A percentile compares a stretch with the other conserved stretches of the same genome.
Conservation (phyloP, 2,329 filamentous ascomycete genomes). For the Colletotrichum camelliae region DNA sequence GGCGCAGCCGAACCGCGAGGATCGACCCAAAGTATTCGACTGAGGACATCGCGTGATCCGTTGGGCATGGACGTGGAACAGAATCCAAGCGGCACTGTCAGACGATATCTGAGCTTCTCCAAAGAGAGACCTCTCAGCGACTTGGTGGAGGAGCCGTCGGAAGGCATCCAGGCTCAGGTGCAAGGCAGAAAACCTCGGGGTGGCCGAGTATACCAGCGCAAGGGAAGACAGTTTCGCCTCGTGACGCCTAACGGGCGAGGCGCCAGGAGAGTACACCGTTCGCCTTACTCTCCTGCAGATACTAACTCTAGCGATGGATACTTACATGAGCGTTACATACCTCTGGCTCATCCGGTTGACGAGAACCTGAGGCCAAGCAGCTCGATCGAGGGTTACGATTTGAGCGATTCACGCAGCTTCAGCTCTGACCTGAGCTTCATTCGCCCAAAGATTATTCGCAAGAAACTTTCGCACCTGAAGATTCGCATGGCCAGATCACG, state of each 20-base stretch:
- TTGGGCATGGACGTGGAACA: background rate
- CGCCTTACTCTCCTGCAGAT: background rate
- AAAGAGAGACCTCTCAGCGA: background rate
- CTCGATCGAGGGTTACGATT: slow-evolving; percentile 4
- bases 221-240: background rate
- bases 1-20: slow-evolving; percentile 18
- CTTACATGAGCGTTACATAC: slow-evolving; percentile 7
- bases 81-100: background rate
- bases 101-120: background rate
- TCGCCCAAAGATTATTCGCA: slow-evolving; percentile 4
- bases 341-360: slow-evolving; percentile 15
- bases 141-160: background rate
- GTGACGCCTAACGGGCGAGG: background rate
- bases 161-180: background rate
- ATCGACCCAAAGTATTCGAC: slow-evolving; percentile 31
- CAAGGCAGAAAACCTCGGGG: background rate
- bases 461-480: slow-evolving; percentile 22
- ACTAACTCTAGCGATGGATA: background rate
- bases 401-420: slow-evolving; percentile 13
- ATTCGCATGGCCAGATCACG: slow-evolving; percentile 16
- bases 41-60: slow-evolving; percentile 22
- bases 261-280: background rate
- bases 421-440: slow-evolving; percentile 5
- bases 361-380: background rate
- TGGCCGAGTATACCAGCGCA: background rate